phyloP scores from a whole-genome alignment of 2,329 filamentous ascomycete genomes.

The Hymenoscyphus albidus region DNA sequence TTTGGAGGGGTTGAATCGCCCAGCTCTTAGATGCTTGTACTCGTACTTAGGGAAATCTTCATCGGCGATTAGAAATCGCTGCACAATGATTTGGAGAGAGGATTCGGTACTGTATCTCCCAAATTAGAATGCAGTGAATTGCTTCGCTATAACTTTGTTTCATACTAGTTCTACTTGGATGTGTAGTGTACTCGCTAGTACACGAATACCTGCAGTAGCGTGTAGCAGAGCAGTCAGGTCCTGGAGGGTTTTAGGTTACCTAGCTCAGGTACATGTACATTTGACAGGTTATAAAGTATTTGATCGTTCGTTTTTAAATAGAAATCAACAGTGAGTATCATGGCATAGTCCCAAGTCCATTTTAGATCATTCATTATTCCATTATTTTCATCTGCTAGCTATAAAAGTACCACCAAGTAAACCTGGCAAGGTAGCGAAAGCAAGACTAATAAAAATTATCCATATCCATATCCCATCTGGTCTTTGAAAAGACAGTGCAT shows the following conservation, averaged over 20 bases:
- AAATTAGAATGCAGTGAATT: neutral
- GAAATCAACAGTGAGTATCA: neutral
- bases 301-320: no score
- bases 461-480: neutral
- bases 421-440: neutral
- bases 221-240: no score
- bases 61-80: neutral
- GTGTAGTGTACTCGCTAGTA: no score
- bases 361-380: neutral
- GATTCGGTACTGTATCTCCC: no score
- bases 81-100: neutral
- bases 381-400: neutral
- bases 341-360: neutral
- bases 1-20: neutral
- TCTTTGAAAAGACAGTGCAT: neutral
- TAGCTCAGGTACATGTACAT: no score
- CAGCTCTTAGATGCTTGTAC: neutral
- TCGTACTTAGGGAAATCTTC: neutral
- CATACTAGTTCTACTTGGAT: no score
- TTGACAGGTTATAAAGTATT: no score
- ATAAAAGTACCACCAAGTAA: neutral
- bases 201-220: no score
- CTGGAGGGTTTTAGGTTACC: no score
- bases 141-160: neutral
- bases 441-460: neutral